These are phyloP conservation scores for Asterophora parasitica DNA, from an alignment of 768 basidiomycete species.

Conservation along the genomic window DNA sequence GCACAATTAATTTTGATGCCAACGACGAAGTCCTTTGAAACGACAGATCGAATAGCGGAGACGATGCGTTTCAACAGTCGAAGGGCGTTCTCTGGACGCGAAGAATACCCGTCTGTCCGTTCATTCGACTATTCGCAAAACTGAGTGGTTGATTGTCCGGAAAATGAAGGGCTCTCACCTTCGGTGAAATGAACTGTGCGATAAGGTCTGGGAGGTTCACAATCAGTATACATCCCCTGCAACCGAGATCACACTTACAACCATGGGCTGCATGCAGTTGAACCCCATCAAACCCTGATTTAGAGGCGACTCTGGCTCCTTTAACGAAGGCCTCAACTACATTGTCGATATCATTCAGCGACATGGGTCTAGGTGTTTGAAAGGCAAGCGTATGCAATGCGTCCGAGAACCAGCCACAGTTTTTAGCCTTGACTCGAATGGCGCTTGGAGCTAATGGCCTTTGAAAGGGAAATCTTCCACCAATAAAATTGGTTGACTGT, in stretches of 20 bases:
- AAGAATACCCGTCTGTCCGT: slow-evolving; percentile 59
- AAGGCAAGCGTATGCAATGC: slow-evolving; percentile 49
- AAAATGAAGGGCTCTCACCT: slow-evolving; percentile 35
- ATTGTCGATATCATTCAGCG: slow-evolving; percentile 50
- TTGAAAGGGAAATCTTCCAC: slow-evolving; percentile 57
- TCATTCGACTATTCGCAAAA: slow-evolving; percentile 29
- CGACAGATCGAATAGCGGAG: slow-evolving; percentile 45
- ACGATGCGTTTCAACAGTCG: slow-evolving; percentile 55
- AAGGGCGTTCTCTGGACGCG: slow-evolving; percentile 38
- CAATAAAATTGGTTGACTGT: slow-evolving; percentile 72
- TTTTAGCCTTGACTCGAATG: slow-evolving; percentile 38
- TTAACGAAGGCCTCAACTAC: slow-evolving; percentile 60
- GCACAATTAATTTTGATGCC: slow-evolving; percentile 80
- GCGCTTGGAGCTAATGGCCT: slow-evolving; percentile 72
- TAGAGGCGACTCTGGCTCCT: slow-evolving; percentile 59
- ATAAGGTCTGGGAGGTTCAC: slow-evolving; percentile 53
- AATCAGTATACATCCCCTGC: background rate
- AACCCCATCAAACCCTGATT: slow-evolving; percentile 80
- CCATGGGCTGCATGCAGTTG: slow-evolving; percentile 86
- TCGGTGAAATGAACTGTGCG: slow-evolving; percentile 71
- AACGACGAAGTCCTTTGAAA: slow-evolving; percentile 58
- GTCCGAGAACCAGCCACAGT: slow-evolving; percentile 25
- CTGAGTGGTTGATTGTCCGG: background rate
- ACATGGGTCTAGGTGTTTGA: slow-evolving; percentile 61
- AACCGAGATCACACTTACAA: slow-evolving; percentile 44